These are phyloP conservation scores for Eremochloa ophiuroides DNA, from an alignment of 176 grass and related monocot genomes.

Conservation along the genomic window DNA sequence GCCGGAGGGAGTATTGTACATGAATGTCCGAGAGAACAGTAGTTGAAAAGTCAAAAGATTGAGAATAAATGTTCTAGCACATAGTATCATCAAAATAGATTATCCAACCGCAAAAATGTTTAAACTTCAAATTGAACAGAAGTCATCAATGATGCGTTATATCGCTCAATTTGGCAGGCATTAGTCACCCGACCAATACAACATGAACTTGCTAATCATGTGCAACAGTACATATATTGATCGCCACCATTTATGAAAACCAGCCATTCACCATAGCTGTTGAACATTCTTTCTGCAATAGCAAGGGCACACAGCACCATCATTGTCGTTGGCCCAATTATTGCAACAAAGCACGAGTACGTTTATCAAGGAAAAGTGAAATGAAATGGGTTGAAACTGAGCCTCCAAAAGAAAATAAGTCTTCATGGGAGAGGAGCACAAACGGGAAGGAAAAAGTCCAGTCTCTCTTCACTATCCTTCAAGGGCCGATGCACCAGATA, in stretches of 20 bases:
- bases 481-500: constrained; percentile 93
- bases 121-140: not conserved
- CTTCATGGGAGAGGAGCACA: constrained; percentile 4
- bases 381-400: not conserved
- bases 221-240: not conserved
- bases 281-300: not conserved
- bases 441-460: not conserved
- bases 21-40: no score
- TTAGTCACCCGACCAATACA: not conserved
- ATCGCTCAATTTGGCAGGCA: not conserved
- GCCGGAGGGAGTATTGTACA: no score
- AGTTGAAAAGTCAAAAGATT: no score
- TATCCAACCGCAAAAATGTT: not conserved
- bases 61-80: no score
- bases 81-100: not conserved
- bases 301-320: not conserved
- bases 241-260: not conserved
- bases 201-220: not conserved
- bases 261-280: not conserved
- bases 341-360: constrained; percentile 23
- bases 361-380: not conserved
- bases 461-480: constrained; percentile 51
- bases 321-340: constrained; percentile 15
- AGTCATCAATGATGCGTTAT: not conserved
- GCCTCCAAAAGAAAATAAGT: not conserved